Conservation (phyloP, 495 filamentous ascomycete genomes). For the Neurospora tetrasperma region DNA sequence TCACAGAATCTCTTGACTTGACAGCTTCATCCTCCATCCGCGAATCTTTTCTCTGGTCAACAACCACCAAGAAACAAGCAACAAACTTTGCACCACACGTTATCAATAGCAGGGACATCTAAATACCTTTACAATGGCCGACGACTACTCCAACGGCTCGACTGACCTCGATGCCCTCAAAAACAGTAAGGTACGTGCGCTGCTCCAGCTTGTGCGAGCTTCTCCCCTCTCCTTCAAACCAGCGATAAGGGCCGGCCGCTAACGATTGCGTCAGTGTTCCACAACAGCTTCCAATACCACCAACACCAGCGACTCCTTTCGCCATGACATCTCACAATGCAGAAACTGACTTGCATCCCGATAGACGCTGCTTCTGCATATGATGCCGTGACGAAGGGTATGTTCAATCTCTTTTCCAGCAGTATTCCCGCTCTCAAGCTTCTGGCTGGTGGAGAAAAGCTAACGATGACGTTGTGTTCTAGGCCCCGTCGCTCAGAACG, state of each 20-base stretch:
- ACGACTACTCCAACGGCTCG: conserved; percentile 9
- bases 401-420: neutral
- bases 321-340: neutral
- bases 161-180: conserved; percentile 28
- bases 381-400: conserved; percentile 11
- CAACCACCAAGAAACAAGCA: conserved; percentile 3
- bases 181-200: conserved; percentile 36
- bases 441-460: conserved; percentile 4
- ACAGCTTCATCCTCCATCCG: neutral
- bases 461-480: conserved; percentile 12
- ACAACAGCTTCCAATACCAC: conserved; percentile 7
- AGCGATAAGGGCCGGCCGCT: conserved; percentile 11
- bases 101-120: conserved; percentile 3
- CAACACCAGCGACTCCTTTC: neutral
- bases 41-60: neutral
- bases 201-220: neutral
- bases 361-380: conserved; percentile 34
- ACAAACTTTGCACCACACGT: neutral
- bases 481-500: conserved; percentile 71
- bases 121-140: conserved; percentile 23
- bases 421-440: neutral
- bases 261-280: conserved; percentile 23
- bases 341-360: conserved; percentile 11
- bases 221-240: neutral
- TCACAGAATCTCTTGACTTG: neutral